phyloP scores from a whole-genome alignment of 1,284 basidiomycete species.

The Sphaerobolus stellatus region DNA sequence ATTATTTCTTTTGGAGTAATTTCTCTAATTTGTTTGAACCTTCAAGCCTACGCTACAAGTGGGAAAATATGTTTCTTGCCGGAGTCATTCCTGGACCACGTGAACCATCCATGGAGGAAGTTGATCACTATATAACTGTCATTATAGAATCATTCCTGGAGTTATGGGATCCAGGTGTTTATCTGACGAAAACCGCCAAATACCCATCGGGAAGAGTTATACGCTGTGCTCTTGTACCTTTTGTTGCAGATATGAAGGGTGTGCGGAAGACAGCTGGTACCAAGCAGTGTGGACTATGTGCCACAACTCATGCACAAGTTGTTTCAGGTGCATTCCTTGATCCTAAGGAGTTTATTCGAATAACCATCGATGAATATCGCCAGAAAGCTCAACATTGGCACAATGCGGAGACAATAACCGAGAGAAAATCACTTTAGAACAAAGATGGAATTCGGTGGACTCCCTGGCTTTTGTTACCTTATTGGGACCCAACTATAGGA shows the following conservation, averaged over 20 bases:
- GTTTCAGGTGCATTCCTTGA: background rate
- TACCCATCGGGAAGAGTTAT: constrained; percentile 20
- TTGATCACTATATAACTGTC: constrained; percentile 31
- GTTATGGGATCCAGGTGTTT: constrained; percentile 32
- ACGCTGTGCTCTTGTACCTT: constrained; percentile 21
- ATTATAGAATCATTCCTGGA: constrained; percentile 29
- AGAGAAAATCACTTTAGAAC: constrained; percentile 18
- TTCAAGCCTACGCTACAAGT: constrained; percentile 27
- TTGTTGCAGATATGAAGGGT: constrained; percentile 31
- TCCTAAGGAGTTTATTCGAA: background rate
- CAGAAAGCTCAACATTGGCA: constrained; percentile 15
- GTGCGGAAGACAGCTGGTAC: constrained; percentile 25
- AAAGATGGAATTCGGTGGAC: constrained; percentile 34
- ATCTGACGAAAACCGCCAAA: constrained; percentile 22
- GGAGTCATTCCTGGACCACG: constrained; percentile 29
- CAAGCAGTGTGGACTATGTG: constrained; percentile 28
- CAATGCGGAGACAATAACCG: constrained; percentile 16
- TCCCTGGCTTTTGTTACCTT: constrained; percentile 36
- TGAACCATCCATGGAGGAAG: constrained; percentile 21
- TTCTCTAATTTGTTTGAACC: constrained; percentile 31
- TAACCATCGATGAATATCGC: background rate
- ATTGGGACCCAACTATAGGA: constrained; percentile 41
- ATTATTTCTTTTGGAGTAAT: constrained; percentile 33
- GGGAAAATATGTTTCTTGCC: constrained; percentile 26
- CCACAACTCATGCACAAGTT: constrained; percentile 14